These are phyloP conservation scores for Saururus chinensis DNA, from an alignment of 164 flowering plant species.

Conservation along the genomic window DNA sequence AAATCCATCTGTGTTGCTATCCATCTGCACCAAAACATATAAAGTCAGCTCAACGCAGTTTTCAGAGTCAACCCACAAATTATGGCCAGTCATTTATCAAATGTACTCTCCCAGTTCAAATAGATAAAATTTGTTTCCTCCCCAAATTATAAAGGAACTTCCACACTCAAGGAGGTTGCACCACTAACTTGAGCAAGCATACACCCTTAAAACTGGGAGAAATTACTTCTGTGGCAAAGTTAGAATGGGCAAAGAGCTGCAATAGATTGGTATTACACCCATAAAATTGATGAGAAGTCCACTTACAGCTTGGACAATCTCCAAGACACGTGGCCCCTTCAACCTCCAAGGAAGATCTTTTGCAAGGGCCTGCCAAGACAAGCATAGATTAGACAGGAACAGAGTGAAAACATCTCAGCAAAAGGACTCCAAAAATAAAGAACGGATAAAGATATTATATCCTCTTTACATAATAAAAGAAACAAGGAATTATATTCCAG, in stretches of 20 bases:
- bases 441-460: too few relatives aligned
- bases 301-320: conserved; percentile 92
- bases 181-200: background rate
- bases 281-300: background rate
- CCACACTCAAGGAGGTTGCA: background rate
- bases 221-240: too few relatives aligned
- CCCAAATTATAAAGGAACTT: too few relatives aligned
- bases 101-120: too few relatives aligned
- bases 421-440: too few relatives aligned
- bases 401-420: background rate
- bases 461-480: too few relatives aligned
- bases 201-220: background rate
- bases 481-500: too few relatives aligned
- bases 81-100: too few relatives aligned
- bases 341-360: conserved; percentile 93
- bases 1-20: conserved; percentile 92
- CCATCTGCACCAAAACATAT: conserved; percentile 49
- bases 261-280: background rate
- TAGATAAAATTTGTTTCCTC: too few relatives aligned
- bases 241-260: too few relatives aligned
- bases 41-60: background rate
- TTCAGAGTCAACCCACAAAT: background rate
- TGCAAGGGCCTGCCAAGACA: conserved; percentile 71
- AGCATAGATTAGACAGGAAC: background rate
- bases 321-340: conserved; percentile 79